phyloP scores from a whole-genome alignment of 2,329 filamentous ascomycete species.

The Periconia macrospinosa region DNA sequence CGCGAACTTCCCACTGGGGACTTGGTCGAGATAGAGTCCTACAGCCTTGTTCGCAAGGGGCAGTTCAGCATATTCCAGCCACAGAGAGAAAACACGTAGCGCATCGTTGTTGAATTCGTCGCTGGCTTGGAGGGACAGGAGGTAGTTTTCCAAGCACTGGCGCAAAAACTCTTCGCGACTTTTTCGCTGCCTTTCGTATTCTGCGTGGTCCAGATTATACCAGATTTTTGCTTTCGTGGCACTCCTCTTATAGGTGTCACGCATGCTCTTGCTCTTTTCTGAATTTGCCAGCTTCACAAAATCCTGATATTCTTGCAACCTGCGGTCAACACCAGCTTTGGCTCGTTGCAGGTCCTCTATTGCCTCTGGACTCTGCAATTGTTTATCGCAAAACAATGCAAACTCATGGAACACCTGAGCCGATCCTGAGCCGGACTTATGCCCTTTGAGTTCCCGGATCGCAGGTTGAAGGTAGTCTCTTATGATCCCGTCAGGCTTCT shows the following conservation, averaged over 20 bases:
- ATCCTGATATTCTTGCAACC: constrained; percentile 76
- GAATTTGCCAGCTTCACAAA: constrained; percentile 63
- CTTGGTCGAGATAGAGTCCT: constrained; percentile 66
- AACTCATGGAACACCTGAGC: constrained; percentile 94
- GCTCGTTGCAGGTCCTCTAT: constrained; percentile 83
- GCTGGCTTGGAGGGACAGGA: constrained; percentile 79
- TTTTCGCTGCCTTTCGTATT: constrained; percentile 76
- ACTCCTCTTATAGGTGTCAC: constrained; percentile 58
- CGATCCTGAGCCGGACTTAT: constrained; percentile 69
- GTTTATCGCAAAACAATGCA: constrained; percentile 91
- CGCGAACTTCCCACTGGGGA: constrained; percentile 91
- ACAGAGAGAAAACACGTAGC: constrained; percentile 88
- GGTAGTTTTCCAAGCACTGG: constrained; percentile 89
- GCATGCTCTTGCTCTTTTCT: constrained; percentile 47
- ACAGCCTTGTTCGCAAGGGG: constrained; percentile 78
- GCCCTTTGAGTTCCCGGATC: constrained; percentile 75
- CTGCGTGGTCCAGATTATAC: constrained; percentile 86
- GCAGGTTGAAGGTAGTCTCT: constrained; percentile 83
- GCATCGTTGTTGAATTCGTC: constrained; percentile 89
- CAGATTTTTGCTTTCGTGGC: constrained; percentile 78
- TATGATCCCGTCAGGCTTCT: constrained; percentile 89
- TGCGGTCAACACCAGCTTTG: constrained; percentile 75
- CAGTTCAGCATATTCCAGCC: constrained; percentile 84
- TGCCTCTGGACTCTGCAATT: constrained; percentile 83
- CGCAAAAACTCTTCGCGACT: constrained; percentile 82